Conservation (phyloP, 306 rosid genomes). For the Neltuma alba region DNA sequence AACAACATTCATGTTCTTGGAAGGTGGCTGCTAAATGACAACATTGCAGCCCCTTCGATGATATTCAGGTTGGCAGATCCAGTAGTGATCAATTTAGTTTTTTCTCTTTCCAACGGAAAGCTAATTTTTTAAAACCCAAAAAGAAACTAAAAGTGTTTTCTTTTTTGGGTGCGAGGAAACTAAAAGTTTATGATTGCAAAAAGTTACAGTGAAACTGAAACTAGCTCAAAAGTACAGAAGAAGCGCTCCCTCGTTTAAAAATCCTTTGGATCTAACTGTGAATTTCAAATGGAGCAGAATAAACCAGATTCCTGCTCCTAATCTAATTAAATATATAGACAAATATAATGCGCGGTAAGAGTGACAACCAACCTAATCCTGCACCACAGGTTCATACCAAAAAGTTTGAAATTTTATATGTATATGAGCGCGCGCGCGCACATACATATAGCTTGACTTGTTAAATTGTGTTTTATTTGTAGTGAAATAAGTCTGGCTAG, state of each 20-base stretch:
- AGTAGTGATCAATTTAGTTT: background rate
- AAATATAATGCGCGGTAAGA: background rate
- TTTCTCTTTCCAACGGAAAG: background rate
- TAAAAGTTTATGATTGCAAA: background rate
- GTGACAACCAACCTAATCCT: background rate
- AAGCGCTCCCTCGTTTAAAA: background rate
- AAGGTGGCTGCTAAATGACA: background rate
- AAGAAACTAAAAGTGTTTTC: too few relatives aligned
- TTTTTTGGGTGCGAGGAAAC: too few relatives aligned
- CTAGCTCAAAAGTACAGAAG: background rate
- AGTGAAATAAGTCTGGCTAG: background rate
- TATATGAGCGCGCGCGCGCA: too few relatives aligned
- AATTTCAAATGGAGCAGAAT: background rate
- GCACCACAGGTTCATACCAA: background rate
- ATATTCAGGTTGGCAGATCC: background rate
- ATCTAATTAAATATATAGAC: background rate
- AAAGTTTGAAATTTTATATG: background rate
- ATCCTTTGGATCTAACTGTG: background rate
- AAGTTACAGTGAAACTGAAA: background rate
- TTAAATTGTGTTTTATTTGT: background rate
- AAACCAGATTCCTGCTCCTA: background rate
- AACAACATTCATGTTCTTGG: background rate
- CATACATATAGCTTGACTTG: background rate
- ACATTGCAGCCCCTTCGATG: background rate
- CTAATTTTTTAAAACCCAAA: background rate